Conservation (phyloP, 148 eudicot species). For the Rheum nobile region DNA sequence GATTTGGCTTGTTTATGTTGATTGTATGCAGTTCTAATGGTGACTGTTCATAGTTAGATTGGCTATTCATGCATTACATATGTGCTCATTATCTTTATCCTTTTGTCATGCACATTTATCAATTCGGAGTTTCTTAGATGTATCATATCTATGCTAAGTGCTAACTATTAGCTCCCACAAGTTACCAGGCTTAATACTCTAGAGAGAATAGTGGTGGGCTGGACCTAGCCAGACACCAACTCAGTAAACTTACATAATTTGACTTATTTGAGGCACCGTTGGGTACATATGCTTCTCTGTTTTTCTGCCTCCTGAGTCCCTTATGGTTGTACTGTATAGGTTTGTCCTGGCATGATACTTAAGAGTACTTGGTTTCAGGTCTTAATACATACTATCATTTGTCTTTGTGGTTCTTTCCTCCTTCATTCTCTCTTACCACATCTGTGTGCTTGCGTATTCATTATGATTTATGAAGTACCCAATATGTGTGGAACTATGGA, state of each 20-base stretch:
- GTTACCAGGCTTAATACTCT: not conserved
- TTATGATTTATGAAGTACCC: not conserved
- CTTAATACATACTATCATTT: not conserved
- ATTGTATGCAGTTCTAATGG: not conserved
- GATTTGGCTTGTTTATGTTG: not conserved
- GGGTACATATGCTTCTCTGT: not conserved
- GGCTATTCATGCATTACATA: not conserved
- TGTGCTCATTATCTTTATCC: not conserved
- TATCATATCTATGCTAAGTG: not conserved
- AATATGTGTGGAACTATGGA: not conserved
- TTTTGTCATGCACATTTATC: not conserved
- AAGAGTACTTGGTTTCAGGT: not conserved
- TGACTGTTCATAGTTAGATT: not conserved
- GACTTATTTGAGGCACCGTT: not conserved
- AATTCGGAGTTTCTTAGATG: not conserved
- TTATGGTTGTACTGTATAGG: not conserved
- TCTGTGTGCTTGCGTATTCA: not conserved
- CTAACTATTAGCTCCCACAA: not conserved
- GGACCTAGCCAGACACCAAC: not conserved
- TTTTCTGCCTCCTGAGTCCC: not conserved
- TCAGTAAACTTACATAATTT: not conserved
- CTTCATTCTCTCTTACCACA: not conserved
- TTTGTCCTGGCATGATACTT: not conserved
- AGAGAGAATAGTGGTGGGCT: not conserved
- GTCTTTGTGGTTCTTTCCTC: constrained; percentile 2